Base-by-base conservation (phyloP, 257 asterid species). In the Agastache rugosa region DNA sequence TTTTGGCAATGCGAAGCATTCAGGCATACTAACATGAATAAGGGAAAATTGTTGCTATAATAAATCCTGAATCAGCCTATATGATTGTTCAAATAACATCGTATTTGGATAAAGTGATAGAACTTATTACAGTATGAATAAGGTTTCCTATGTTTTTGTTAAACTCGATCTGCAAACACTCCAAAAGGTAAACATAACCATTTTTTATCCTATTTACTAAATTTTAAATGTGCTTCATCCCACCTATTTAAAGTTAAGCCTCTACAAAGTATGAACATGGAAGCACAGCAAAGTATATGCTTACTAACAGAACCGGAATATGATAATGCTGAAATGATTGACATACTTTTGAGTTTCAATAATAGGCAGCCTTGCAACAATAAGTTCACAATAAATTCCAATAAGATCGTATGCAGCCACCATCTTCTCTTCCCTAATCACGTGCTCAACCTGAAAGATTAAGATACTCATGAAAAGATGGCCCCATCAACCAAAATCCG, bases 381-480 rank as follows among this genome's bases (percentile, higher is more conserved):
- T 77, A 73, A 93, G 96, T 82, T 93, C 97, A 25, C 95, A 89
- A 61, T 93, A 90, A 72, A 93, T 82, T 81, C 75, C 87, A 14
- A 90, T 85, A 63, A 90, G 96, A 48, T 89, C 98, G 58, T 81
- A 92, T 11, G 98, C 98, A n/a, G 93, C 84, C 84, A 88, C 80
- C 94, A 87, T 88, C 86, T 92, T 92, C 89, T 92, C 97, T 83
- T 92, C 98, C 82, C 94, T 85, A 82, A 87, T 77, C 58, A 89
- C 97, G 78, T 93, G 98, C 63, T 90, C 98, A 74, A 93, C 98
- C 98, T 93, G 89, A 77, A 78, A 77, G 41, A 51, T 59, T 42
- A 20, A 70, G 70, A 67, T 23, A 63, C 62, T 65, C 16, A 81
- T 70, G 75, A 27, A 66, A 51, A 27, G 51, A 60, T 45, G 23